Percentiles rank a stretch among this genome's conserved stretches.
Evolutionary conservation across 1,139 yeast species (phyloP).

Genomic region (Yarrowia galli): DNA sequence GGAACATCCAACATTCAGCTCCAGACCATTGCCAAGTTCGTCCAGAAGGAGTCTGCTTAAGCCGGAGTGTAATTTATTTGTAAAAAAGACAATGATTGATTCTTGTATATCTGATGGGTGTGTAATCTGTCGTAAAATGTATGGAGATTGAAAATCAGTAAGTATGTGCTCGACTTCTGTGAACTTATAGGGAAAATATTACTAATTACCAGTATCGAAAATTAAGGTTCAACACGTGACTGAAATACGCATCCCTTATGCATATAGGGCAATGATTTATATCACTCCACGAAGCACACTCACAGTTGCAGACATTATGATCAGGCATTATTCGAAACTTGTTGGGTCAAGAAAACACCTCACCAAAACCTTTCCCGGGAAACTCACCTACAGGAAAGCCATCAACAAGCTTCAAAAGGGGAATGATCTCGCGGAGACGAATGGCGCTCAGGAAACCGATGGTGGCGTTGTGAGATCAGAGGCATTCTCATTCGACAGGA

Average conservation of each 20-base stretch:
- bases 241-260: too few relatives aligned
- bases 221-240: not conserved
- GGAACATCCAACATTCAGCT: constrained; percentile 57
- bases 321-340: constrained; percentile 26
- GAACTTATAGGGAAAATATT: too few relatives aligned
- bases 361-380: constrained; percentile 21
- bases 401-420: constrained; percentile 30
- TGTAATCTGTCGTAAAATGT: too few relatives aligned
- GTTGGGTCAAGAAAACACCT: constrained; percentile 35
- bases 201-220: too few relatives aligned
- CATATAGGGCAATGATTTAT: too few relatives aligned
- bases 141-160: too few relatives aligned
- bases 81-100: constrained; percentile 33
- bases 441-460: not conserved
- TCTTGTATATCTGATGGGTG: too few relatives aligned
- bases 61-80: constrained; percentile 41
- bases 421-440: not conserved
- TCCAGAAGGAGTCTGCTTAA: constrained; percentile 49
- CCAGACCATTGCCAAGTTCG: constrained; percentile 55
- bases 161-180: too few relatives aligned
- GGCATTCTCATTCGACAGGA: constrained; percentile 11
- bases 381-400: constrained; percentile 11
- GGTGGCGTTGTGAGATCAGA: constrained; percentile 3
- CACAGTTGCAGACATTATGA: not conserved
- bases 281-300: too few relatives aligned